A percentile compares a stretch with the other conserved stretches of the same genome.
These are phyloP conservation scores for Laetiporus sulphureus DNA, from an alignment of 1,284 basidiomycete species.

Conservation along the genomic window DNA sequence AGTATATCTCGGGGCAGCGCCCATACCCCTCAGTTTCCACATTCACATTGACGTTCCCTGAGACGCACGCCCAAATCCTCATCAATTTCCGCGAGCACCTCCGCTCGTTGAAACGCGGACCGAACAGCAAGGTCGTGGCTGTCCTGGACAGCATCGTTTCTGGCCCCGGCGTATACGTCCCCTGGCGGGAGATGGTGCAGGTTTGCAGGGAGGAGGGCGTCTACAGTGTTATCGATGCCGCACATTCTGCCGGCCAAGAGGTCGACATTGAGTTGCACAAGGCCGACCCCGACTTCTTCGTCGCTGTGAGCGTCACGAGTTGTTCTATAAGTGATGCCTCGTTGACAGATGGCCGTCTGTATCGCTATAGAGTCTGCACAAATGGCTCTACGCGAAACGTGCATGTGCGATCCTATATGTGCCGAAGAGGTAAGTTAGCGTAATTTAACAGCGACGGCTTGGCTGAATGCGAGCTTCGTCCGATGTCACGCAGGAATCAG, in stretches of 20 bases:
- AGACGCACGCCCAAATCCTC: not conserved
- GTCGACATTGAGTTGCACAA: not conserved
- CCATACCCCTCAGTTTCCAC: not conserved
- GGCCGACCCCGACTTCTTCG: not conserved
- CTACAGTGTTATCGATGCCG: slow-evolving; percentile 68
- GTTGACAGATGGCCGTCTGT: no score
- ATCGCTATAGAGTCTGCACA: slow-evolving; percentile 60
- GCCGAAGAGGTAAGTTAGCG: slow-evolving; percentile 46
- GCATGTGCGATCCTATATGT: slow-evolving; percentile 70
- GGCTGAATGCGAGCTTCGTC: not conserved
- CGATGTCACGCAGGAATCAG: slow-evolving; percentile 51
- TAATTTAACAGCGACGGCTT: slow-evolving; percentile 6
- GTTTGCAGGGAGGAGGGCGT: slow-evolving; percentile 60
- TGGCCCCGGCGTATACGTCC: slow-evolving; percentile 61
- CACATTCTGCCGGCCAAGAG: not conserved
- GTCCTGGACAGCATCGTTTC: slow-evolving; percentile 70
- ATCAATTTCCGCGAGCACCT: slow-evolving; percentile 1
- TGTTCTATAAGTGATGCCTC: no score
- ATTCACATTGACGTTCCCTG: not conserved
- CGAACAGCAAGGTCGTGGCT: slow-evolving; percentile 45
- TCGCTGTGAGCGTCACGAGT: not conserved
- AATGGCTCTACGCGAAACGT: slow-evolving; percentile 74
- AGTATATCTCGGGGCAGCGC: not conserved
- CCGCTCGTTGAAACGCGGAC: not conserved
- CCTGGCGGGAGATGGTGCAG: slow-evolving; percentile 70